Evolutionary conservation across 1,139 yeast species (phyloP).

Genomic region (Pichia sp.): DNA sequence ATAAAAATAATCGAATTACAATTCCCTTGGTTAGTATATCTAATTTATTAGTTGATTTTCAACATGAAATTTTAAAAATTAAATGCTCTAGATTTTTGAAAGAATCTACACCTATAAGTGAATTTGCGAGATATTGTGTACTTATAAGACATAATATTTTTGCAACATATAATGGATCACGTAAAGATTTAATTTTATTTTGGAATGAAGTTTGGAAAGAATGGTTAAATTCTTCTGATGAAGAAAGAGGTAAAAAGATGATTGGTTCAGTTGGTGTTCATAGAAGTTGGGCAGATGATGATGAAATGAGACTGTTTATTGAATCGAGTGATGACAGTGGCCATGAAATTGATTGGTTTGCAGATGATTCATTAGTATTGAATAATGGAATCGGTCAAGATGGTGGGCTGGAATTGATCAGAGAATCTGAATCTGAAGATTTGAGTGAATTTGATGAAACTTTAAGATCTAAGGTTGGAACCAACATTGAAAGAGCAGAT

Average conservation of each 20-base stretch:
- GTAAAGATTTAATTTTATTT: constrained; percentile 19
- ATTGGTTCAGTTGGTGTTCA: constrained; percentile 10
- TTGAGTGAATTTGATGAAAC: background rate
- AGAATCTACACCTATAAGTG: constrained; percentile 24
- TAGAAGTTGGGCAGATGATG: constrained; percentile 20
- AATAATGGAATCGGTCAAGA: constrained; percentile 1
- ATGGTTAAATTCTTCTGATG: constrained; percentile 18
- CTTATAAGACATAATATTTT: constrained; percentile 18
- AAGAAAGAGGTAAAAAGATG: constrained; percentile 17
- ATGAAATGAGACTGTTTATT: constrained; percentile 16
- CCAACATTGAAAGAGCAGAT: background rate
- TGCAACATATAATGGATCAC: constrained; percentile 16
- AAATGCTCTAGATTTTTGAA: constrained; percentile 18
- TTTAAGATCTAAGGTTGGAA: too few species aligned
- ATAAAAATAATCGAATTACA: constrained; percentile 1
- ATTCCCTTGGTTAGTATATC: constrained; percentile 13
- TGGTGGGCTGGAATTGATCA: constrained; percentile 10
- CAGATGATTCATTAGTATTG: background rate
- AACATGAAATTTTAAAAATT: constrained; percentile 7
- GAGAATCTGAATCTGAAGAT: constrained; percentile 10
- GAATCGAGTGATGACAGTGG: constrained; percentile 17
- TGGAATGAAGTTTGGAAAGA: constrained; percentile 23
- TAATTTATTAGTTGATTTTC: constrained; percentile 13
- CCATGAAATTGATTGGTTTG: constrained; percentile 10
- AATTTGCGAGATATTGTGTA: constrained; percentile 26